Evolutionary conservation across 495 filamentous ascomycete genomes (phyloP), one percentile per base, ranked within the genome.

Genomic region (Hypoxylon subgilvum): DNA sequence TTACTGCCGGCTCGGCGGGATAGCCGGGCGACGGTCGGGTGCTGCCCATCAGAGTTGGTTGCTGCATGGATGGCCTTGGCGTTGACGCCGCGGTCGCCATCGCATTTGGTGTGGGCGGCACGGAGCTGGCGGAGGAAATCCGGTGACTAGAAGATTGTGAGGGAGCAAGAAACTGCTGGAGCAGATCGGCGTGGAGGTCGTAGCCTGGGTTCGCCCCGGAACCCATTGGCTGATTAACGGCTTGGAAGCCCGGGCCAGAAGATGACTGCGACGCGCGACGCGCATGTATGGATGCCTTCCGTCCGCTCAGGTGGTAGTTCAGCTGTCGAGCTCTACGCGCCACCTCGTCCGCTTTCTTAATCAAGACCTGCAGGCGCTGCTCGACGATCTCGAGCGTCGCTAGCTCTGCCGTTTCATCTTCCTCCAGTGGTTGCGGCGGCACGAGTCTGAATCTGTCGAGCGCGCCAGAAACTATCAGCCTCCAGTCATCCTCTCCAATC

Each of bases 401-500:
- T 41, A 93, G 69, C 70, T 96, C 91, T 63, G 90, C 90, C 68
- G 87, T 83, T 67, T 96, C 91, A 62, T 96, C 91, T 69, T 95
- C 90, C 41, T 86, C 82, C 38, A 94, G 86, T 0, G 91, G 89
- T 5, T 73, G 59, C 16, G 72, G 58, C 63, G 91, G 87, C 10
- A 86, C 88, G 12, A 91, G 88, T 23, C 89, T 89, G 73, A 96
- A 85, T 72, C 90, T 86, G 72, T 94, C 88, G 12, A 90, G 84
- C 57, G 88, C 87, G 22, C 91, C 91, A 12, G 88, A 91, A 18
- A 82, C 79, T 65, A 96, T 90, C 48, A 96, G 73, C 30, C 89
- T 79, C 75, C 85, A 94, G 67, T 96, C 91, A 67, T 93, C 90
- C 70, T 94, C 90, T 28, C 85, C 86, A 56, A 96, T 93, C 71